A percentile compares a stretch with the other conserved stretches of the same genome.
phyloP scores from a whole-genome alignment of 495 filamentous ascomycete species.

The Penicillium cinerascens region DNA sequence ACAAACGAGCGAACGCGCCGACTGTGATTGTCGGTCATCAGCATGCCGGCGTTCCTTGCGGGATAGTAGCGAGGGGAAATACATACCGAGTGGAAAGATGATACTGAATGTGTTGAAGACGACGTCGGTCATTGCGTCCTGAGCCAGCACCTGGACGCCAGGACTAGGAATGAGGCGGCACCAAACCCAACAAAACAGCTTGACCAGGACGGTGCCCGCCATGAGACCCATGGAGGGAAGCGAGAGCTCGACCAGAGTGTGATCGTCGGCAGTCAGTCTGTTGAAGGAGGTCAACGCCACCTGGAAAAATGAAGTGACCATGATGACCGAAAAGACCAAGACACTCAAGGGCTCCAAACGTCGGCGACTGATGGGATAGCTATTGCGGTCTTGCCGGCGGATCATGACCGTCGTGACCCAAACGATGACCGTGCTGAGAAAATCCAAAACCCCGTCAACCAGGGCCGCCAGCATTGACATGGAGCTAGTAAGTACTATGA shows the following conservation, averaged over 20 bases:
- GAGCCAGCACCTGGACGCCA: slow-evolving; percentile 78
- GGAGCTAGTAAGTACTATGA: slow-evolving; percentile 73
- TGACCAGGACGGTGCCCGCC: slow-evolving; percentile 77
- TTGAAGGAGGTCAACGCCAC: slow-evolving; percentile 70
- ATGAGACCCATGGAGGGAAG: slow-evolving; percentile 77
- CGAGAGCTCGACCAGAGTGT: slow-evolving; percentile 65
- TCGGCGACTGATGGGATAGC: slow-evolving; percentile 79
- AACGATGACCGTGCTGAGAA: slow-evolving; percentile 80
- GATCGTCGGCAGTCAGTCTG: slow-evolving; percentile 61
- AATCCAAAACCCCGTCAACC: slow-evolving; percentile 86
- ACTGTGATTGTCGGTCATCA: slow-evolving; percentile 39
- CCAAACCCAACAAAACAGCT: slow-evolving; percentile 83
- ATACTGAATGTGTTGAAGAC: slow-evolving; percentile 93
- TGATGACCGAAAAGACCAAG: slow-evolving; percentile 76
- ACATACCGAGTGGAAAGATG: slow-evolving; percentile 43
- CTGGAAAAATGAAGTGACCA: slow-evolving; percentile 86
- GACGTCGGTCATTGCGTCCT: slow-evolving; percentile 67
- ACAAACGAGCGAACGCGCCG: slow-evolving; percentile 70
- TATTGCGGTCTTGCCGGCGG: slow-evolving; percentile 67
- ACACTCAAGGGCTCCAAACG: slow-evolving; percentile 76
- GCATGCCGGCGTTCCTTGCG: not conserved
- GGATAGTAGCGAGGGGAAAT: not conserved
- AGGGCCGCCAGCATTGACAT: slow-evolving; percentile 85
- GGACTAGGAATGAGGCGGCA: slow-evolving; percentile 86
- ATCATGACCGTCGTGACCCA: slow-evolving; percentile 78